Base-by-base conservation (phyloP, 805 yeast genomes). In the Ogataea trehalophila region DNA sequence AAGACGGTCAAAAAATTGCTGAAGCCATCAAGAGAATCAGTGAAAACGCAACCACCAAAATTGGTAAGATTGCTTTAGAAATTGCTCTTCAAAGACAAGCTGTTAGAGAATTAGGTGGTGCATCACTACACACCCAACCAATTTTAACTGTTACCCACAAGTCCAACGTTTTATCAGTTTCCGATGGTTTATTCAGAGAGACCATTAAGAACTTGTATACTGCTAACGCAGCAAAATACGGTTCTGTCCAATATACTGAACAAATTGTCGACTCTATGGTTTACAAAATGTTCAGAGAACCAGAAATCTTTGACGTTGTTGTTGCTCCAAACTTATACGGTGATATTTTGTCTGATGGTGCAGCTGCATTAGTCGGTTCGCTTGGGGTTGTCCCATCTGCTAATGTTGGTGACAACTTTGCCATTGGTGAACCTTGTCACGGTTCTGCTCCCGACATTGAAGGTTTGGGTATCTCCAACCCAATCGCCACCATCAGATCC, bases 231-330 rank as follows among this genome's bases (percentile, higher is more conserved):
- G 81, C 73, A 36, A 72, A 74, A 59, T 91, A 78, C 68, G 74
- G 74, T 33, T 65, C 78, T 11, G 75, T 94, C 48, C 77, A 73
- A 41, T 78, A 88, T 69, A 87, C 87, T 67, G 98, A 94, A 74
- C 99, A 94, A 75, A 92, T 94, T 67, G 98, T 94, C 41, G 99
- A 94, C 74, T 91, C 97, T 14, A 94, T 94, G 99, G 99, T 94
- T 48, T 94, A 94, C 81, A 81, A 96, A 70, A 81, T 94, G 94
- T 94, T 94, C 83, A 84, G 98, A 71, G 97, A 94, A 71, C 99
- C 99, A 45, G 90, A 89, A 65, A 84, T 87, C 68, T 94, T 94
- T 63, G 99, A 94, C 66, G 99, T 94, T 54, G 94, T 94, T 36
- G 99, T 94, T 46, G 99, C 98, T 52, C 99, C 99, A 60, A 94